A percentile compares a stretch with the other conserved stretches of the same genome.
Conservation (phyloP, 306 rosid genomes). For the Alnus glutinosa region DNA sequence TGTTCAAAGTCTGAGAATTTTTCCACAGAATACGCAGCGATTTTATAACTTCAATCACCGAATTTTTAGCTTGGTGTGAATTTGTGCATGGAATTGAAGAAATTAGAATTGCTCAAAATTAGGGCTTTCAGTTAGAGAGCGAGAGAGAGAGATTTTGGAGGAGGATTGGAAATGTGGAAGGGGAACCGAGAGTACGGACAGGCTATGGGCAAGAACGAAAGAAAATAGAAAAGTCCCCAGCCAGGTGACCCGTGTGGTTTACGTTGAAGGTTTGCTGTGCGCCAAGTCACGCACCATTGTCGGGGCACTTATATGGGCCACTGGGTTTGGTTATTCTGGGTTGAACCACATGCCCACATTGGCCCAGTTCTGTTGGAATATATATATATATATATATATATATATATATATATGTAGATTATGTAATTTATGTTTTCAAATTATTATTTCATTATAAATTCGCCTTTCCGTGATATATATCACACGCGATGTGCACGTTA, state of each 20-base stretch:
- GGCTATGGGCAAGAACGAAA: not conserved
- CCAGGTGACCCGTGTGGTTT: slow-evolving; percentile 22
- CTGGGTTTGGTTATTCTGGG: not conserved
- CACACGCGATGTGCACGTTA: no score
- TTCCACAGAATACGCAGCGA: not conserved
- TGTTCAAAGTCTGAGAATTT: not conserved
- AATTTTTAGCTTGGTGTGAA: not conserved
- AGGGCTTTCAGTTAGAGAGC: not conserved
- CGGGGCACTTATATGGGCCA: not conserved
- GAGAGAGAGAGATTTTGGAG: not conserved
- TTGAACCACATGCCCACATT: not conserved
- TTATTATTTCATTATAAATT: no score
- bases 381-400: no score
- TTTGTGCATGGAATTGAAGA: not conserved
- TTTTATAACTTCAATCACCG: not conserved
- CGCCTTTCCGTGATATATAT: no score
- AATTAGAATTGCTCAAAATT: slow-evolving; percentile 13
- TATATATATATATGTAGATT: no score
- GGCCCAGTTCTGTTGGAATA: not conserved
- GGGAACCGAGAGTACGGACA: slow-evolving; percentile 2
- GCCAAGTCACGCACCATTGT: not conserved
- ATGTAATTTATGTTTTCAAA: no score
- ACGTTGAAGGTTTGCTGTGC: not conserved
- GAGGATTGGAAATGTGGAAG: slow-evolving; percentile 11
- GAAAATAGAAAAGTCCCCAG: slow-evolving; percentile 9